Base-by-base conservation (phyloP, 192 early-diverging fungal genomes). In the Backusella westeae region DNA sequence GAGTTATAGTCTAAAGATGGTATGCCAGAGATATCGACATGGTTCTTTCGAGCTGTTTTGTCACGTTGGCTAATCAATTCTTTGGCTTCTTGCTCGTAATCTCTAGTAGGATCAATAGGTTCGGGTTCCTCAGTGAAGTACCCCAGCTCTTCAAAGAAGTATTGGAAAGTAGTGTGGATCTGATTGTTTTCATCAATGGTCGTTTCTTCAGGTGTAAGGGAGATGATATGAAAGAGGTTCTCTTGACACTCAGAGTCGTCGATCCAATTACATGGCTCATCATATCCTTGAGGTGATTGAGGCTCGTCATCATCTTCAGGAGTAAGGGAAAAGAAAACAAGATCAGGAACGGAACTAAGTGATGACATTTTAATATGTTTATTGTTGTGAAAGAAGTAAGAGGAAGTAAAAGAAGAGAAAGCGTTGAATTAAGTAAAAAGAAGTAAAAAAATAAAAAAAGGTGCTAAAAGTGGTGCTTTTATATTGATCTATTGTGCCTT, bases 101-200 rank as follows among this genome's bases (percentile, higher is more conserved):
- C 72, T 46, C 69, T 70, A 2, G 56, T 77, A 9, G 80, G 80
- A 74, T 81, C 80, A 71, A 81, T 78, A 12, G 71, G 80, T 14
- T 81, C 80, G 0, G 80, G 80, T 34, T 81, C 80, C 39, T 81
- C 80, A 0, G 73, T 66, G 1, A 81, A 38, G 17, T 75, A 74
- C 10, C 80, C 80, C 2, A 81, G 44, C 34, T 81, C 80, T 71
- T 81, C 76, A 75, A 77, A 81, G 32, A 81, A 77, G n/a, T 78
- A 19, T 12, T 70, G 34, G 63, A 42, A 52, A 1, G 53, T 42
- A 2, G 72, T 65, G 5, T 75, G 36, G 19, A 81, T 75, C 12
- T 78, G 76, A 75, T 81, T 78, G 39, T 75, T 74, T 46, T 77
- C 63, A 36, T 71, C 75, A 19, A 42, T 53, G 26, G 19, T 71